A percentile compares a stretch with the other conserved stretches of the same genome.
phyloP scores from a whole-genome alignment of 2,329 filamentous ascomycete genomes.

The Chaetomium sp. region DNA sequence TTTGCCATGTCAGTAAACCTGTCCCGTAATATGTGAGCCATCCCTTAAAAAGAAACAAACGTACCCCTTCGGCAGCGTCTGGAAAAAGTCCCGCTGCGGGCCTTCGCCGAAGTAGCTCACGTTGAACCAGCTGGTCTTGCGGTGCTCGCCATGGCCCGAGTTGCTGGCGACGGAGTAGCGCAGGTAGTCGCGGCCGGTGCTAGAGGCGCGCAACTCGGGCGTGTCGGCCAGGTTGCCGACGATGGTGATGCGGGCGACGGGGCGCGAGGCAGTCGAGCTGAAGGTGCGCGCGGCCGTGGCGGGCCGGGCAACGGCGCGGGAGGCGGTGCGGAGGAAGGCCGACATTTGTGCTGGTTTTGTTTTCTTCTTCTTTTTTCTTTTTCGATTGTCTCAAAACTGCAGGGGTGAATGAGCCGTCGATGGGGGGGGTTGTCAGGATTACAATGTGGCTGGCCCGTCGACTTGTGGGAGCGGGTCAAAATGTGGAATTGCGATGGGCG shows the following conservation, averaged over 20 bases:
- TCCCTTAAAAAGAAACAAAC: slow-evolving; percentile 41
- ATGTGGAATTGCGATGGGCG: not conserved
- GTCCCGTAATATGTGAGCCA: not conserved
- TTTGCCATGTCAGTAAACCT: not conserved
- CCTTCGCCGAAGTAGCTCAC: slow-evolving; percentile 75
- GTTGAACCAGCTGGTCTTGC: slow-evolving; percentile 82
- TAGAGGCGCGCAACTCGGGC: slow-evolving; percentile 73
- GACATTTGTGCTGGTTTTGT: slow-evolving; percentile 42
- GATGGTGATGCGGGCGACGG: slow-evolving; percentile 79
- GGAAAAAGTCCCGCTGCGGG: slow-evolving; percentile 68
- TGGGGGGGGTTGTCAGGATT: not conserved
- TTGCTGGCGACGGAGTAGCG: slow-evolving; percentile 75
- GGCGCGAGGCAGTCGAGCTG: slow-evolving; percentile 67
- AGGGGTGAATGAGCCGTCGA: not conserved
- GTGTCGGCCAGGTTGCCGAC: slow-evolving; percentile 80
- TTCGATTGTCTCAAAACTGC: not conserved
- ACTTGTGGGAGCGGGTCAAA: not conserved
- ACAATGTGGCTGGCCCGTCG: not conserved
- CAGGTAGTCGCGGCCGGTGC: slow-evolving; percentile 72
- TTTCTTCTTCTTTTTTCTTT: not conserved
- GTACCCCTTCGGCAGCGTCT: slow-evolving; percentile 81
- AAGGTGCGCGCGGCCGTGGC: slow-evolving; percentile 64
- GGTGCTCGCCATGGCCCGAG: slow-evolving; percentile 67
- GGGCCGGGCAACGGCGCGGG: slow-evolving; percentile 44
- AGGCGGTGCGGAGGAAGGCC: slow-evolving; percentile 53